Conservation (phyloP, 371 early-diverging fungal genomes). For the Phascolomyces articulosus region DNA sequence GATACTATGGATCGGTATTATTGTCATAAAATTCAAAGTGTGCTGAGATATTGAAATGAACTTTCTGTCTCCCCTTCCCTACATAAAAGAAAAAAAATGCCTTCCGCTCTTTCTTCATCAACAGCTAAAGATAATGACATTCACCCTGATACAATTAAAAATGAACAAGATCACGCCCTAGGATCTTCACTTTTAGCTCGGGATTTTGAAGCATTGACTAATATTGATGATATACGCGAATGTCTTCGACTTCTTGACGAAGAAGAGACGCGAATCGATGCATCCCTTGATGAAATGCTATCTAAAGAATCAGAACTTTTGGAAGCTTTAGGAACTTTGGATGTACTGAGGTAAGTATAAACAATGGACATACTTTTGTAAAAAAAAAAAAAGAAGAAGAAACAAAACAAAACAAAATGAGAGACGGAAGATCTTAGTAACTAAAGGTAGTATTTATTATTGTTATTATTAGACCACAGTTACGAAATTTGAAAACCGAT, state of each 20-base stretch:
- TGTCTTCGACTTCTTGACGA: constrained; percentile 65
- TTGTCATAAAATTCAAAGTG: too few relatives aligned
- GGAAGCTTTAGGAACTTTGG: constrained; percentile 35
- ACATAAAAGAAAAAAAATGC: neutral
- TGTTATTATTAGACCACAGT: constrained; percentile 56
- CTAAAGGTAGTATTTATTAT: neutral
- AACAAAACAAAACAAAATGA: neutral
- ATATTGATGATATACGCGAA: constrained; percentile 68
- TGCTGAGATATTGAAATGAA: neutral
- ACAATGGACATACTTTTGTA: neutral
- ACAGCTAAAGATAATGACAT: neutral
- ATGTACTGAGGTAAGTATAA: constrained; percentile 50
- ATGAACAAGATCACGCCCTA: neutral
- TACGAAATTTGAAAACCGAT: constrained; percentile 53
- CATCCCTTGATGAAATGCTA: constrained; percentile 61
- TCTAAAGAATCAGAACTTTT: constrained; percentile 30
- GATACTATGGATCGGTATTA: too few relatives aligned
- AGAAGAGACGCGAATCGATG: constrained; percentile 70
- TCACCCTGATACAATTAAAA: neutral
- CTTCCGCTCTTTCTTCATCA: neutral
- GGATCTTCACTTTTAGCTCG: constrained; percentile 6
- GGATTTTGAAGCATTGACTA: constrained; percentile 52
- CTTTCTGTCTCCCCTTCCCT: neutral
- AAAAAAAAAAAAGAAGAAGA: neutral
- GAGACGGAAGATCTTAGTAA: too few relatives aligned